These are phyloP conservation scores for Drosera spatulata DNA, from an alignment of 179 eudicot genomes.

Conservation along the genomic window DNA sequence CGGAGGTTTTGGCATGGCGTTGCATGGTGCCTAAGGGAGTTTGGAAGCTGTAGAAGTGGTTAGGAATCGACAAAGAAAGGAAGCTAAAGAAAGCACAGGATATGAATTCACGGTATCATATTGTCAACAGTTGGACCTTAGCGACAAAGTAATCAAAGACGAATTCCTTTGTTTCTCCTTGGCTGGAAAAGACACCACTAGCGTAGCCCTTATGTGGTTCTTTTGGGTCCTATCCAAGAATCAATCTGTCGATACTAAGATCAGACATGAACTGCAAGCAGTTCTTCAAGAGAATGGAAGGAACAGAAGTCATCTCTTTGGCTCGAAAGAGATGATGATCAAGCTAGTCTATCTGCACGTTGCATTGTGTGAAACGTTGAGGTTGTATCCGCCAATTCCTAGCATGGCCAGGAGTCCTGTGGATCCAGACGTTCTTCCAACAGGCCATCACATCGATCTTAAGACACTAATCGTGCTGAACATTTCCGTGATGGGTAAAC, in stretches of 20 bases:
- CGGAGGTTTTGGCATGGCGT: conserved; percentile 32
- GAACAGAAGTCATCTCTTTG: background rate
- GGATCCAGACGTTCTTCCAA: conserved; percentile 18
- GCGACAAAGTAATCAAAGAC: conserved; percentile 29
- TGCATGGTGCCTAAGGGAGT: conserved; percentile 25
- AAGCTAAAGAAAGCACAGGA: conserved; percentile 17
- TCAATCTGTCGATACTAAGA: conserved; percentile 20
- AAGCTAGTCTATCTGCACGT: conserved; percentile 24
- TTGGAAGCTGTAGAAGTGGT: conserved; percentile 35
- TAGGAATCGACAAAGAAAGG: conserved; percentile 26
- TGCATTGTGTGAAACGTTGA: conserved; percentile 13
- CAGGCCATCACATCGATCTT: conserved; percentile 21
- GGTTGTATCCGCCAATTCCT: conserved; percentile 16
- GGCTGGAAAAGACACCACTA: conserved; percentile 56
- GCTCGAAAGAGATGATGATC: background rate
- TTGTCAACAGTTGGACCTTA: conserved; percentile 1
- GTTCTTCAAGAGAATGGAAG: background rate
- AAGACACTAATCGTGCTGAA: too few relatives aligned
- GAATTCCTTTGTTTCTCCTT: conserved; percentile 25
- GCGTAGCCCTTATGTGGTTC: conserved; percentile 42
- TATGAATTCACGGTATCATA: background rate
- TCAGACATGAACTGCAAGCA: conserved; percentile 15
- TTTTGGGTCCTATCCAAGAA: conserved; percentile 33
- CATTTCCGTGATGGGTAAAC: too few relatives aligned
- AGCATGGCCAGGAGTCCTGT: conserved; percentile 12